Conservation (phyloP, 2,329 filamentous ascomycete genomes). For the Truncatella angustata region DNA sequence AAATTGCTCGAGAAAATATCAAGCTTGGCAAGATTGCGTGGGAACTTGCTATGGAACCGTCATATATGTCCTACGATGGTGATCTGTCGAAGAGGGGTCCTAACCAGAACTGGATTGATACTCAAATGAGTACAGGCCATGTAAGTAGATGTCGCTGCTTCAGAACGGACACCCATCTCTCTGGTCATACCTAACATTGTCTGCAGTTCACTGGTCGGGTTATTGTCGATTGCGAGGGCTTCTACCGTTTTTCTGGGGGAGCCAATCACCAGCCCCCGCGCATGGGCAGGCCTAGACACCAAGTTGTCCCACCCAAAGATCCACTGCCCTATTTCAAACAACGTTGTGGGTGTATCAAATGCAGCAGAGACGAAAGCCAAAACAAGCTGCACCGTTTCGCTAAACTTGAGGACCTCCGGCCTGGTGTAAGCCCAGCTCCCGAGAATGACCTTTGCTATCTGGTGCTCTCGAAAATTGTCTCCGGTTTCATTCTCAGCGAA, state of each 20-base stretch:
- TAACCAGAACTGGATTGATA: slow-evolving; percentile 20
- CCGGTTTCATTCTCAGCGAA: slow-evolving; percentile 44
- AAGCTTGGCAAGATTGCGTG: slow-evolving; percentile 43
- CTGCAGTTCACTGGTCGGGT: slow-evolving; percentile 37
- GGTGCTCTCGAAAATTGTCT: slow-evolving; percentile 41
- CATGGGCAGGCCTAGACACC: slow-evolving; percentile 1
- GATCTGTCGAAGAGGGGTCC: slow-evolving; percentile 31
- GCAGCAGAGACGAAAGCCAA: slow-evolving; percentile 21
- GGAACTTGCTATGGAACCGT: slow-evolving; percentile 43
- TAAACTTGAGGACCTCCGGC: slow-evolving; percentile 40
- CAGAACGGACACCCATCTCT: neutral
- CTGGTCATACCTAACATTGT: neutral
- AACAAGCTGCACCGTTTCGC: slow-evolving; percentile 31
- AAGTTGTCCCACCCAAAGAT: slow-evolving; percentile 23
- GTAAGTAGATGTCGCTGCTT: slow-evolving; percentile 5
- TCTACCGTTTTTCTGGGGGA: slow-evolving; percentile 32
- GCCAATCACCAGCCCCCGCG: too few species aligned
- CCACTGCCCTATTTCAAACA: slow-evolving; percentile 39
- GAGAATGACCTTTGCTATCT: slow-evolving; percentile 42
- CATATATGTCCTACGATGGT: slow-evolving; percentile 46
- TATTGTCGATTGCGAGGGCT: slow-evolving; percentile 42
- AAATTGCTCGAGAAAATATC: slow-evolving; percentile 36
- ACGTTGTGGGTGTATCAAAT: slow-evolving; percentile 40
- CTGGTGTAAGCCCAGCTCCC: slow-evolving; percentile 33
- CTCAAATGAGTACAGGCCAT: slow-evolving; percentile 21